Evolutionary conservation across 139 green algal genomes (phyloP).

Genomic region (Diplosphaera chodatii): DNA sequence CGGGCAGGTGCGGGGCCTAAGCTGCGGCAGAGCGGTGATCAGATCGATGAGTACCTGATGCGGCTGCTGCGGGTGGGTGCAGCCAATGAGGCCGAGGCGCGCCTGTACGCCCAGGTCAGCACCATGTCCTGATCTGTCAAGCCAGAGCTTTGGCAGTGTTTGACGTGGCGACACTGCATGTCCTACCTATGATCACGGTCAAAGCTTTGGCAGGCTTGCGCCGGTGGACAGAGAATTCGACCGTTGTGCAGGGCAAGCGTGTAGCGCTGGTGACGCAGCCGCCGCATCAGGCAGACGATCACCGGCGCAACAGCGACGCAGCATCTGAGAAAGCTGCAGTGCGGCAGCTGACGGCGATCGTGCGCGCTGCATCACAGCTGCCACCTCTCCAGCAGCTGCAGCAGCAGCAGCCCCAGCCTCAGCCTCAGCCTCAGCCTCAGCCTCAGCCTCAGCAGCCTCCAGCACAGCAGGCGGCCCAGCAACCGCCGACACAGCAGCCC

Average conservation of each 20-base stretch:
- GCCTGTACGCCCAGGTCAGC: conserved; percentile 2
- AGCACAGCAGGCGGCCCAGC: too few species aligned
- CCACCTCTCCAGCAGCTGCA: too few species aligned
- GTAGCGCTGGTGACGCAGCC: neutral
- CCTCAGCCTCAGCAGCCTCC: too few species aligned
- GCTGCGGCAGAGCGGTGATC: neutral
- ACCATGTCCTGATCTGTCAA: too few species aligned
- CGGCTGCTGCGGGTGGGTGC: conserved; percentile 9
- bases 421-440: neutral
- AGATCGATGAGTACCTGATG: conserved; percentile 24
- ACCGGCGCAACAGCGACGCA: neutral
- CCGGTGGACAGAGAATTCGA: too few species aligned
- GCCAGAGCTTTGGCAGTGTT: too few species aligned
- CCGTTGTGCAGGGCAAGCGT: neutral
- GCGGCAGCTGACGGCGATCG: too few species aligned
- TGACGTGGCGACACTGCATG: too few species aligned
- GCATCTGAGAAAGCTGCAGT: neutral
- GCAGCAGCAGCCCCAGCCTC: neutral
- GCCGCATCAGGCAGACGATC: neutral
- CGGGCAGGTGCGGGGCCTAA: neutral
- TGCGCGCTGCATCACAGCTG: too few species aligned
- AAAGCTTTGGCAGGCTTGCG: too few species aligned
- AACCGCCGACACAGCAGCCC: too few species aligned
- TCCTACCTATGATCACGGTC: too few species aligned
- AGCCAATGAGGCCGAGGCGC: neutral